These are phyloP conservation scores for sunflower (Helianthus annuus) DNA, from an alignment of 129 eudicot species.

Conservation along the genomic window DNA sequence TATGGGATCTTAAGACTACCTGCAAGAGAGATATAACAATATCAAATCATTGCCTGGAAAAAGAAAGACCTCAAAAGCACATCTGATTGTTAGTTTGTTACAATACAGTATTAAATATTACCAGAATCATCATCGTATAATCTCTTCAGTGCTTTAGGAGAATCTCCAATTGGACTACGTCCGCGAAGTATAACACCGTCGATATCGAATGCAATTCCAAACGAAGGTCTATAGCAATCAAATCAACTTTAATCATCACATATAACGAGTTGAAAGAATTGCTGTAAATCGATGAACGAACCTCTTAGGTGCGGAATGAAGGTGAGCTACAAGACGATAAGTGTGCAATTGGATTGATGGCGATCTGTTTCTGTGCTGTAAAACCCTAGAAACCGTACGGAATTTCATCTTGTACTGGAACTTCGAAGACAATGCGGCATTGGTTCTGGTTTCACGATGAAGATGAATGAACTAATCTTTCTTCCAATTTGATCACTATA, in stretches of 20 bases:
- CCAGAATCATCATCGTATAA: constrained; percentile 56
- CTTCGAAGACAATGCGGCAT: neutral
- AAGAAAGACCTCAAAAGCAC: no score
- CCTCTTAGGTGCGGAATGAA: constrained; percentile 35
- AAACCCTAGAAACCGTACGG: constrained; percentile 33
- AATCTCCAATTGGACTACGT: constrained; percentile 53
- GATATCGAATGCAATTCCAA: constrained; percentile 68
- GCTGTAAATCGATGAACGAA: neutral
- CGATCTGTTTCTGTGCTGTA: constrained; percentile 29
- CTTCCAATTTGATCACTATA: neutral
- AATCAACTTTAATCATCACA: neutral
- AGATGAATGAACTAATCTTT: neutral
- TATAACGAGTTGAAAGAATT: neutral
- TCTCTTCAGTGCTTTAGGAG: constrained; percentile 51
- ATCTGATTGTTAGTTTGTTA: neutral
- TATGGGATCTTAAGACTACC: constrained; percentile 64
- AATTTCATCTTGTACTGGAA: constrained; percentile 22
- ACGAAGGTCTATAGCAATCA: constrained; percentile 38
- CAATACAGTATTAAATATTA: constrained; percentile 13
- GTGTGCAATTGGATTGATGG: constrained; percentile 20
- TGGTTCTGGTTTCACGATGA: constrained; percentile 12
- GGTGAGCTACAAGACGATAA: constrained; percentile 30
- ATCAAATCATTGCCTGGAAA: constrained; percentile 5
- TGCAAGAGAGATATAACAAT: constrained; percentile 29
- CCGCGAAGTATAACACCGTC: constrained; percentile 78